These are phyloP conservation scores for Geotrichum klebahnii DNA, from an alignment of 1,139 yeast species.

Conservation along the genomic window DNA sequence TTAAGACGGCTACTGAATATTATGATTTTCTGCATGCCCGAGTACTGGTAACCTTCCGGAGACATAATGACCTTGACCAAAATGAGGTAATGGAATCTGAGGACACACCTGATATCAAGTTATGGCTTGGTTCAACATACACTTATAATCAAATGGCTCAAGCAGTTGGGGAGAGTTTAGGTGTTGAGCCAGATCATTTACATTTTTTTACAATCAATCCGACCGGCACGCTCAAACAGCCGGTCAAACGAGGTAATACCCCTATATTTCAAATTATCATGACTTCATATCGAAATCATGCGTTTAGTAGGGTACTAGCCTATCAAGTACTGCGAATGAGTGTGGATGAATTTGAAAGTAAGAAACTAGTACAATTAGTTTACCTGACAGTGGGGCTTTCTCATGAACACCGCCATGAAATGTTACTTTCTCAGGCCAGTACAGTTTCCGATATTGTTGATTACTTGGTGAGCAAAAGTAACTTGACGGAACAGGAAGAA, in stretches of 20 bases:
- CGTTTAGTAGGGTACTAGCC: conserved; percentile 30
- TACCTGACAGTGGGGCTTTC: conserved; percentile 39
- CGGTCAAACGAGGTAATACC: conserved; percentile 31
- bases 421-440: conserved; percentile 58
- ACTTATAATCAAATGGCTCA: conserved; percentile 57
- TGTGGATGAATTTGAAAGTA: conserved; percentile 69
- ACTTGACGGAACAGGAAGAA: conserved; percentile 49
- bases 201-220: conserved; percentile 48
- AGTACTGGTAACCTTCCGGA: conserved; percentile 55
- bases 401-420: conserved; percentile 59
- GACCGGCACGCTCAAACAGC: conserved; percentile 41
- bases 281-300: conserved; percentile 42
- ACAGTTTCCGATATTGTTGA: conserved; percentile 55
- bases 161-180: conserved; percentile 52
- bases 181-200: conserved; percentile 58
- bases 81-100: conserved; percentile 19
- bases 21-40: conserved; percentile 66
- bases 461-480: conserved; percentile 54
- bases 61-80: conserved; percentile 41
- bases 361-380: conserved; percentile 53
- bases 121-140: conserved; percentile 67
- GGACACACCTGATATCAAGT: conserved; percentile 48
- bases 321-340: conserved; percentile 77
- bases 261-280: conserved; percentile 44
- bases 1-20: conserved; percentile 46